Percentiles rank a stretch among this genome's conserved stretches.
These are phyloP conservation scores for Gossypium davidsonii DNA, from an alignment of 441 rosid species.

Conservation along the genomic window DNA sequence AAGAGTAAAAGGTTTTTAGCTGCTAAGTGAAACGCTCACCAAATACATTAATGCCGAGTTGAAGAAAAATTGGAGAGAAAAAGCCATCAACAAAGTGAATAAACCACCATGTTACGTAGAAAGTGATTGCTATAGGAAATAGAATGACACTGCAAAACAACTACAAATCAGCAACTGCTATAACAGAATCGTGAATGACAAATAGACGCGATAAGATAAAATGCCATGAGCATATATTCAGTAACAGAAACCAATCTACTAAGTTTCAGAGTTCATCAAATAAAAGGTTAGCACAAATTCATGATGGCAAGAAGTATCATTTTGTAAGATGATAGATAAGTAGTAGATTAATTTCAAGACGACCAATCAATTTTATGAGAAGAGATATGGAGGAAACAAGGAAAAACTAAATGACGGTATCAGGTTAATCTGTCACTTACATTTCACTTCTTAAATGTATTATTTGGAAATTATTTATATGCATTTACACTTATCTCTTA, in stretches of 20 bases:
- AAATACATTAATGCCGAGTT: slow-evolving; percentile 82
- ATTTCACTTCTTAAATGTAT: background rate
- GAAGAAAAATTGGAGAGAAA: slow-evolving; percentile 89
- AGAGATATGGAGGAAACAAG: background rate
- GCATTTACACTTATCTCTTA: background rate
- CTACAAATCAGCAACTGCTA: slow-evolving; percentile 16
- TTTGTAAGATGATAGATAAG: background rate
- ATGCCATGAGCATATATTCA: background rate
- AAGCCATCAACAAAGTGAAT: slow-evolving; percentile 96
- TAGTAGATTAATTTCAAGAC: background rate
- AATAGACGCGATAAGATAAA: background rate
- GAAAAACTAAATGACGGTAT: background rate
- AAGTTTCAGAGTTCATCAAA: background rate
- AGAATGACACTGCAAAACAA: slow-evolving; percentile 77
- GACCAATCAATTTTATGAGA: background rate
- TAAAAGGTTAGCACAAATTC: background rate
- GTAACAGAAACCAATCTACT: background rate
- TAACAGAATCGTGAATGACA: slow-evolving; percentile 11
- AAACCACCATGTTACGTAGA: slow-evolving; percentile 98
- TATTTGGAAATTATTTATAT: background rate
- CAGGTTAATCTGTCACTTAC: background rate
- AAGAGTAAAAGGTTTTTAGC: background rate
- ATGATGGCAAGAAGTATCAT: background rate
- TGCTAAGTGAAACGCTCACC: slow-evolving; percentile 39
- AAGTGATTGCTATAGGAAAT: slow-evolving; percentile 86